These are phyloP conservation scores for Plasmodium relictum DNA, from an alignment of 169 alveolate species.

Conservation along the genomic window DNA sequence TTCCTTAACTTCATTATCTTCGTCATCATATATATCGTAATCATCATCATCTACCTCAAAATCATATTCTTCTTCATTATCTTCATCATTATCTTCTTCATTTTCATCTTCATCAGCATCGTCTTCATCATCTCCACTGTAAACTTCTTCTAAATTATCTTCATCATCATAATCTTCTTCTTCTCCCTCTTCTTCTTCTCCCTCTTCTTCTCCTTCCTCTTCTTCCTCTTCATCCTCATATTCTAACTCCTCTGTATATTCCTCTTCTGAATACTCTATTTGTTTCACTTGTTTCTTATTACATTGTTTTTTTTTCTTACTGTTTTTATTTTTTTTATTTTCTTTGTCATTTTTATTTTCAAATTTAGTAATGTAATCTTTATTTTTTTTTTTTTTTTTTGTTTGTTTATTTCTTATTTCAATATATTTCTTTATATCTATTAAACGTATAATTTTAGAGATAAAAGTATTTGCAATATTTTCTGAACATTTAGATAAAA, in stretches of 20 bases:
- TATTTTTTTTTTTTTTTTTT: not conserved
- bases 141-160: slow-evolving; percentile 2
- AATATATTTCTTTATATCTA: slow-evolving; percentile 70
- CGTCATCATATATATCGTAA: not conserved
- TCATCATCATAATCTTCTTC: slow-evolving; percentile 17
- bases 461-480: slow-evolving; percentile 50
- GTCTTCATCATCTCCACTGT: not conserved
- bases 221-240: slow-evolving; percentile 6
- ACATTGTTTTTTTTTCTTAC: not conserved
- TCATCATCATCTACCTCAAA: slow-evolving; percentile 2
- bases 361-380: not conserved
- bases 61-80: not conserved
- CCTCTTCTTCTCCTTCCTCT: slow-evolving; percentile 7
- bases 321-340: not conserved
- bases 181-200: not conserved
- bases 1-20: slow-evolving; percentile 9
- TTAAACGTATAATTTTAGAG: slow-evolving; percentile 34
- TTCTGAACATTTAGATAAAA: slow-evolving; percentile 65
- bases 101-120: not conserved
- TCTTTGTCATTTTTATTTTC: not conserved
- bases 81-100: not conserved
- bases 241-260: slow-evolving; percentile 21
- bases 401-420: not conserved
- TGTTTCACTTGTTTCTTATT: not conserved
- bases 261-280: slow-evolving; percentile 5